Evolutionary conservation across 768 basidiomycete genomes (phyloP), one percentile per base, ranked within the genome.

Genomic region (Baorangia bicolor): DNA sequence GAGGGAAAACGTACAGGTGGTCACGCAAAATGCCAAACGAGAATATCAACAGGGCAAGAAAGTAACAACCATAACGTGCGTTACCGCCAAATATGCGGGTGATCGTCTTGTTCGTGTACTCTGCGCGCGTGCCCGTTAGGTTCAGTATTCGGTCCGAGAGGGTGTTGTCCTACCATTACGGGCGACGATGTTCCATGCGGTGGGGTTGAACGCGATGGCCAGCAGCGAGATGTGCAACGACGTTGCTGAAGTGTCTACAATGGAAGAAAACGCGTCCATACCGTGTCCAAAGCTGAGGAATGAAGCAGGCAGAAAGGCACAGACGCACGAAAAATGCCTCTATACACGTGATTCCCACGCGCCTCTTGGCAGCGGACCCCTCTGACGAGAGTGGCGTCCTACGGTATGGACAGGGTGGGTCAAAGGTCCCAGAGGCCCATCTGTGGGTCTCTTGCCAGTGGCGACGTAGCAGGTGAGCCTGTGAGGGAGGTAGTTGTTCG

Each of bases 101-200:
- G 55, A 98, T 85, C 0, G 92, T 89, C 72, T 89, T 92, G 74
- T 94, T 90, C 57, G 76, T 84, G 74, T 91, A 92, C 64, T 89
- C 87, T 89, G 59, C 18, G 31, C n/a, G 28, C 18, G n/a, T 11
- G 25, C 39, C 38, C 14, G 5, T 41, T 18, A 14, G 10, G 14
- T n/a, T 45, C 31, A 43, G 40, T 8, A 18, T 12, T 25, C 16
- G 31, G n/a, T 25, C 25, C 18, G 35, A 18, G 10, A 16, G 42
- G 34, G 13, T 39, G 44, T 33, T 10, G 20, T 74, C 84, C 46
- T 59, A 94, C 94, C 94, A 75, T 95, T 93, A 53, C 86, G 87
- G 25, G 96, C 96, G 28, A 95, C 85, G 58, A 94, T 85, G 72
- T 99, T 99, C 96, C 96, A 99, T 55, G 88, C 94, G 1, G 86